Percentiles rank a stretch among this genome's conserved stretches.
Conservation (phyloP, 768 basidiomycete genomes). For the Fomitopsis serialis region DNA sequence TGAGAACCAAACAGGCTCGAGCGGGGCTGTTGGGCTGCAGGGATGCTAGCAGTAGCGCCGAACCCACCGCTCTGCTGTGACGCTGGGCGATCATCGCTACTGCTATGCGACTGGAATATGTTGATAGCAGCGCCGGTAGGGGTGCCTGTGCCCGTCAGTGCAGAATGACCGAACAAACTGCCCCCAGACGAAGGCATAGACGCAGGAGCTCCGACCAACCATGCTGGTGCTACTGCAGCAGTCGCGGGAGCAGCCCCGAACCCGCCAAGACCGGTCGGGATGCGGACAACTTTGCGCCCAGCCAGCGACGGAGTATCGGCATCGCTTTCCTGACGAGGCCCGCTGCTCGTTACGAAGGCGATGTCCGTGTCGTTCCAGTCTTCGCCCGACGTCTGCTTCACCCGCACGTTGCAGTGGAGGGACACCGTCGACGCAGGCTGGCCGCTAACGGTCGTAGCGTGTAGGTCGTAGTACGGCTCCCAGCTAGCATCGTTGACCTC, state of each 20-base stretch:
- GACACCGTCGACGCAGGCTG: constrained; percentile 38
- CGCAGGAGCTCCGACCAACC: no score
- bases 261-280: not conserved
- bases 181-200: no score
- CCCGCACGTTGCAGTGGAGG: constrained; percentile 50
- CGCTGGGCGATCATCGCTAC: no score
- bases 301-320: not conserved
- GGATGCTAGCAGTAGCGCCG: no score
- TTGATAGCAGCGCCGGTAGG: no score
- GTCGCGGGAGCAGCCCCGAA: not conserved
- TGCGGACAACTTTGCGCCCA: not conserved
- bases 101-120: no score
- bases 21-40: no score
- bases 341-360: constrained; percentile 21
- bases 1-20: no score
- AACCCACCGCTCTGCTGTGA: no score
- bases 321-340: not conserved
- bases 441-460: constrained; percentile 40
- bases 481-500: constrained; percentile 49
- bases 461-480: constrained; percentile 54
- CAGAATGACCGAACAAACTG: no score
- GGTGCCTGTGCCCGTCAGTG: no score
- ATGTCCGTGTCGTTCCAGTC: constrained; percentile 49
- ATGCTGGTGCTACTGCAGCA: no score
- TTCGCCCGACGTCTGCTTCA: constrained; percentile 54